Percentiles rank a stretch among this genome's conserved stretches.
Conservation (phyloP, 176 grass and related monocot species). For the Musa acuminata region DNA sequence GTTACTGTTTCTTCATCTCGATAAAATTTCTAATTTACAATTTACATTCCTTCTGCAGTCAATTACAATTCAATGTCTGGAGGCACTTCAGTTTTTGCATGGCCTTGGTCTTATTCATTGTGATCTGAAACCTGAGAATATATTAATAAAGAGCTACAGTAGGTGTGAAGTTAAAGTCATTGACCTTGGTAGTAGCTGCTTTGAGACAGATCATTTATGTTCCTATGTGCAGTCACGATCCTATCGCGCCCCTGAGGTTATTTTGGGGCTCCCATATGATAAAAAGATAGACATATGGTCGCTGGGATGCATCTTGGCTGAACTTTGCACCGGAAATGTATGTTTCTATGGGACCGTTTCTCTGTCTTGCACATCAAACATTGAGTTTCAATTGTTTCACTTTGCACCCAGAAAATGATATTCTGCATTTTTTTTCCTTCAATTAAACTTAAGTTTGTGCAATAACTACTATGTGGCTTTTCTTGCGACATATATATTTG, state of each 20-base stretch:
- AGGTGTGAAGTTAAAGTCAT: conserved; percentile 98
- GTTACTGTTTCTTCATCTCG: conserved; percentile 17
- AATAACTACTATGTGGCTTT: neutral
- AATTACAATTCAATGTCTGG: conserved; percentile 93
- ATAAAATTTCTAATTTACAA: neutral
- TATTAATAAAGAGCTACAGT: conserved; percentile 97
- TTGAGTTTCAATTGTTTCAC: too few species aligned
- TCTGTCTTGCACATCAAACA: too few species aligned
- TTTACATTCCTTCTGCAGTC: conserved; percentile 45
- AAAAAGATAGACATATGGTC: conserved; percentile 99
- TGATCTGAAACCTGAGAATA: conserved; percentile 97
- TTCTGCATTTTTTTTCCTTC: neutral
- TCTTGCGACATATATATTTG: neutral
- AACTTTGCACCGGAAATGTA: conserved; percentile 98
- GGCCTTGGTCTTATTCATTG: conserved; percentile 95
- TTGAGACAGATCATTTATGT: conserved; percentile 94
- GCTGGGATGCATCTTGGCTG: conserved; percentile 92
- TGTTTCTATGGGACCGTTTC: conserved; percentile 4
- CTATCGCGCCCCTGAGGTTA: conserved; percentile 94
- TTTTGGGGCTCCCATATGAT: conserved; percentile 84
- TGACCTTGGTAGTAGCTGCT: conserved; percentile 97
- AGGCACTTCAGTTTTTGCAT: conserved; percentile 91
- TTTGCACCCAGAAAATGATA: neutral
- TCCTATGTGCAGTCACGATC: conserved; percentile 90
- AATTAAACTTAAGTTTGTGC: neutral